Evolutionary conservation across 2,329 filamentous ascomycete genomes (phyloP).

Genomic region (Furcasterigmium furcatum): DNA sequence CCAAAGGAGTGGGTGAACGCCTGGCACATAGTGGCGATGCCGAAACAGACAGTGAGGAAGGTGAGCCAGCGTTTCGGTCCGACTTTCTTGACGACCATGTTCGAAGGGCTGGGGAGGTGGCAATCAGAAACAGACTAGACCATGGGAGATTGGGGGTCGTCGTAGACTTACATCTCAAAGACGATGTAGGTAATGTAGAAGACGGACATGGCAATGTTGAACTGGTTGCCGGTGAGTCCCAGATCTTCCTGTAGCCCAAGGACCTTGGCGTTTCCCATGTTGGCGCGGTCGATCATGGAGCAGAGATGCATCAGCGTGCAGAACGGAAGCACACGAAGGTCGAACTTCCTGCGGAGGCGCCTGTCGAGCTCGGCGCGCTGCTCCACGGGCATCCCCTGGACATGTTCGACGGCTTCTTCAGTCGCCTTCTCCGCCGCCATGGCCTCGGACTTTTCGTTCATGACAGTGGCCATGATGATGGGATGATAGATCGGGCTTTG

Average conservation of each 20-base stretch:
- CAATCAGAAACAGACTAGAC: too few species aligned
- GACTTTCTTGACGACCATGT: background rate
- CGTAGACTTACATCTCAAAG: slow-evolving; percentile 19
- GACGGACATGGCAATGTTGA: slow-evolving; percentile 50
- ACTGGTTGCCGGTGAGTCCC: slow-evolving; percentile 50
- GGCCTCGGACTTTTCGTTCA: too few species aligned
- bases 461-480: too few species aligned
- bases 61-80: background rate
- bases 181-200: slow-evolving; percentile 27
- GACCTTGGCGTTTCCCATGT: slow-evolving; percentile 58
- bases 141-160: too few species aligned
- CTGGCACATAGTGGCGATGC: background rate
- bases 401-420: too few species aligned
- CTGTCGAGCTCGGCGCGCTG: background rate
- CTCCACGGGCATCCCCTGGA: too few species aligned
- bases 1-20: background rate
- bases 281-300: background rate
- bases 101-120: background rate
- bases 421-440: too few species aligned
- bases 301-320: background rate
- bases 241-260: slow-evolving; percentile 59
- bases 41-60: background rate
- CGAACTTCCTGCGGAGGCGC: background rate
- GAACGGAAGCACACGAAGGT: background rate
- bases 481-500: too few species aligned